Percentiles rank a stretch among this genome's conserved stretches.
These are phyloP conservation scores for Primulina huaijiensis DNA, from an alignment of 257 asterid species.

Conservation along the genomic window DNA sequence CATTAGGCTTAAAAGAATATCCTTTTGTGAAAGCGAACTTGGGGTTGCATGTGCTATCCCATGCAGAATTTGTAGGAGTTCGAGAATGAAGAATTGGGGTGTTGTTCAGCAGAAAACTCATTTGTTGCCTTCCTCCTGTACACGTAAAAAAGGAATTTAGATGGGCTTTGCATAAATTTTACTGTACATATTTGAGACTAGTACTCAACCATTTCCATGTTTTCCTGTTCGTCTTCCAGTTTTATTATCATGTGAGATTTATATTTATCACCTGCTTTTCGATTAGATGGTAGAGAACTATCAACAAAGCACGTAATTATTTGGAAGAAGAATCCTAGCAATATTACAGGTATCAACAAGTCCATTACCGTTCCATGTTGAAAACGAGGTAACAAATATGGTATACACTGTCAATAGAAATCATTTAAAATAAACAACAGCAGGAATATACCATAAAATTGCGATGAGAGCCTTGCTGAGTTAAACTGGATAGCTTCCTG, in stretches of 20 bases:
- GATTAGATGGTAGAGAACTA: background rate
- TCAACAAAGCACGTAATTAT: background rate
- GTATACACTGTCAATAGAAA: background rate
- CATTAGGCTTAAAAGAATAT: conserved; percentile 36
- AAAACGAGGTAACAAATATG: background rate
- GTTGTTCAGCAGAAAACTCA: conserved; percentile 50
- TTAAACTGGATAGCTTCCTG: conserved; percentile 64
- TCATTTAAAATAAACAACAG: too few relatives aligned
- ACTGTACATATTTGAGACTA: background rate
- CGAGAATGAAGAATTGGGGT: conserved; percentile 32
- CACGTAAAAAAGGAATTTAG: background rate
- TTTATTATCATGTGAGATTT: conserved; percentile 26
- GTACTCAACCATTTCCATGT: background rate
- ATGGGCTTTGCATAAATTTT: background rate
- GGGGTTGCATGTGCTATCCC: conserved; percentile 49
- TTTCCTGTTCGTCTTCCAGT: background rate
- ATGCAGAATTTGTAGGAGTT: conserved; percentile 37
- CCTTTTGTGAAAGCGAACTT: conserved; percentile 64
- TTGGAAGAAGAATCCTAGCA: background rate
- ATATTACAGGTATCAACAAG: background rate
- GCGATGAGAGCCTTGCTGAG: conserved; percentile 53
- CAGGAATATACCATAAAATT: conserved; percentile 61
- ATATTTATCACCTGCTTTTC: background rate
- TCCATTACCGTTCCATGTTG: background rate
- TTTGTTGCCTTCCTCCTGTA: conserved; percentile 53